Conservation (phyloP, 371 early-diverging fungal genomes). For the Rhizomucor miehei region DNA sequence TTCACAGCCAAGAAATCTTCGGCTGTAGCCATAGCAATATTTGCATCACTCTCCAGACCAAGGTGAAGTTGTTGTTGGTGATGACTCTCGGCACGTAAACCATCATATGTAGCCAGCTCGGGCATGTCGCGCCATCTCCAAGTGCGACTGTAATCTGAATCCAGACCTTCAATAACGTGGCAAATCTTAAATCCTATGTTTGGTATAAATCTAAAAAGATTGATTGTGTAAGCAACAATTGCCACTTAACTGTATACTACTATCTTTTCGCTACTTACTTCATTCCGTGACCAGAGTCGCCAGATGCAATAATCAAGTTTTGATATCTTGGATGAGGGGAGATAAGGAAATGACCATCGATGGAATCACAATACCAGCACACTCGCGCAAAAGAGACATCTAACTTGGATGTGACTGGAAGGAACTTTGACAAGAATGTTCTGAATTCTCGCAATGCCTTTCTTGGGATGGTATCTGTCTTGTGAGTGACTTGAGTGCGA, state of each 20-base stretch:
- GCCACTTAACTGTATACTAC: neutral
- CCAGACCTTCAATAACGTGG: conserved; percentile 25
- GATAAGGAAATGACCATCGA: conserved; percentile 44
- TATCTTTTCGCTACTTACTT: too few species aligned
- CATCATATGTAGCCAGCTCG: conserved; percentile 8
- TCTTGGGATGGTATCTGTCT: conserved; percentile 37
- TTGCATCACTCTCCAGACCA: neutral
- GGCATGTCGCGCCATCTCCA: conserved; percentile 27
- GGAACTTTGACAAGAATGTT: conserved; percentile 28
- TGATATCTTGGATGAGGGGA: conserved; percentile 39
- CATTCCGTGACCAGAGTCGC: conserved; percentile 52
- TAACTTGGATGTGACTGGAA: conserved; percentile 28
- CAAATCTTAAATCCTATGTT: conserved; percentile 25
- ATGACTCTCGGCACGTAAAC: conserved; percentile 8
- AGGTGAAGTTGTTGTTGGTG: conserved; percentile 7
- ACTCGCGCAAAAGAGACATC: conserved; percentile 30
- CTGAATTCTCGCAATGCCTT: conserved; percentile 29
- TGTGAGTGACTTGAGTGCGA: conserved; percentile 38
- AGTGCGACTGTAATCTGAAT: conserved; percentile 22
- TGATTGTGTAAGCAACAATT: too few species aligned
- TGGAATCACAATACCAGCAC: conserved; percentile 47
- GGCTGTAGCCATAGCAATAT: neutral
- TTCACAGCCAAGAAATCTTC: neutral
- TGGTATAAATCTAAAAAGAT: conserved; percentile 26
- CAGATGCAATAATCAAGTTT: conserved; percentile 40